Base-by-base conservation (phyloP, 2,329 filamentous ascomycete genomes). In the Lachnellula occidentalis region DNA sequence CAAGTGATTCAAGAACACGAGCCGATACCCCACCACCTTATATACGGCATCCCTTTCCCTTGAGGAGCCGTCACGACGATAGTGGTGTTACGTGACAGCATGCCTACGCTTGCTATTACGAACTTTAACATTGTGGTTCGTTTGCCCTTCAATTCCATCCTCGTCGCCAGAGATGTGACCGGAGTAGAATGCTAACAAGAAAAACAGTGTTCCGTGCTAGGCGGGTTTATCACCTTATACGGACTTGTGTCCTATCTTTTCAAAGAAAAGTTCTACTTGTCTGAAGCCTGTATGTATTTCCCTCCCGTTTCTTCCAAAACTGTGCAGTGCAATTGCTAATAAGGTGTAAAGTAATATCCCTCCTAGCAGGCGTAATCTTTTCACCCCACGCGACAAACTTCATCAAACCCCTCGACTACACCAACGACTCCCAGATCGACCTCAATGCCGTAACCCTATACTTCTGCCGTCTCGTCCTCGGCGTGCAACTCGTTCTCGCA, bases 251-350 rank as follows among this genome's bases (percentile, higher is more conserved):
- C 90, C 1, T 95, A 91, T 67, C 79, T 96, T 17, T 79, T 89
- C 67, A 96, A 96, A 68, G 92, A 96, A 73, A 87, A 84, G 55
- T 92, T 89, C 68, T 96, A 96, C 69, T 79, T 96, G 1, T 95
- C 90, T 1, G 92, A 96, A 79, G 89, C 92, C 51, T 76, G 90
- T 92, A 76, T 69, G 87, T 59, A 27, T 9, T n/a, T 2, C 11
- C 14, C 34, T 31, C 21, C 15, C 12, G n/a, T 24, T 24, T 9
- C 39, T 9, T 17, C 15, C 3, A 41, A 34, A 5, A n/a, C 14
- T 5, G 5, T 34, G 41, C 12, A 21, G 14, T n/a, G 41, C 41
- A 31, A 31, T 31, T 43, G 19, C 14, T 27, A 12, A n/a, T 15
- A n/a, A 22, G n/a, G 17, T 12, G 24, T 31, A 36, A 27, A 92